phyloP scores from a whole-genome alignment of 768 basidiomycete genomes.

The Pleurotus pulmonarius region DNA sequence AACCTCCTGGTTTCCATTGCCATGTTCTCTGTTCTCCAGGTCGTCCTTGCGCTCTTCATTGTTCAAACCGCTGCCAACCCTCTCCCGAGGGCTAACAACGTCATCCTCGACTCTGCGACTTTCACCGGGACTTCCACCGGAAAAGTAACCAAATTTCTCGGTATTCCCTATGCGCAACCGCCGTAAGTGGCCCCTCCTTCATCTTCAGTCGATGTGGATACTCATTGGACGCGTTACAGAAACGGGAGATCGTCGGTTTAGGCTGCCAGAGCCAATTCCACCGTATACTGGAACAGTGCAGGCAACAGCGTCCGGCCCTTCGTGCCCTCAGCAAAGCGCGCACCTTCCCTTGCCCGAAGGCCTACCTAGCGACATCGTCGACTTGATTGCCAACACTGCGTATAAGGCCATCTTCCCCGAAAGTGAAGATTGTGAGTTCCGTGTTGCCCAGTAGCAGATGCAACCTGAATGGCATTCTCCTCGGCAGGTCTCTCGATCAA shows the following conservation, averaged over 20 bases:
- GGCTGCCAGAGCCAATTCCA: conserved; percentile 23
- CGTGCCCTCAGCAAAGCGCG: conserved; percentile 40
- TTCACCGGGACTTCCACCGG: conserved; percentile 37
- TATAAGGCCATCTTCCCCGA: conserved; percentile 25
- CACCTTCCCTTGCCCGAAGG: conserved; percentile 29
- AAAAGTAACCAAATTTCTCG: conserved; percentile 36
- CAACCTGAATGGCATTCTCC: background rate
- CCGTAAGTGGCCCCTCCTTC: conserved; percentile 34
- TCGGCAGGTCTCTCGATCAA: conserved; percentile 48
- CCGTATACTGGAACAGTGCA: conserved; percentile 23
- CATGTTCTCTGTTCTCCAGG: conserved; percentile 16
- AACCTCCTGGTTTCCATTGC: no score
- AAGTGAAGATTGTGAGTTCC: conserved; percentile 43
- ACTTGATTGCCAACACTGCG: conserved; percentile 28
- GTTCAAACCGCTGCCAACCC: conserved; percentile 12
- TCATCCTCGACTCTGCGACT: conserved; percentile 40
- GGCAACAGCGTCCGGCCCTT: conserved; percentile 27
- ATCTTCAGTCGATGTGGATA: background rate
- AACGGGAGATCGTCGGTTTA: conserved; percentile 12
- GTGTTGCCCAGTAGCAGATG: background rate
- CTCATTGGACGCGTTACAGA: background rate
- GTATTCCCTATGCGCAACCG: conserved; percentile 53
- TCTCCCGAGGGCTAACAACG: conserved; percentile 25
- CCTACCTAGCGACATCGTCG: conserved; percentile 28
- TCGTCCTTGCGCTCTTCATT: conserved; percentile 14